These are phyloP conservation scores for Saccharomycopsis synnaedendra DNA, from an alignment of 805 yeast genomes.

Conservation along the genomic window DNA sequence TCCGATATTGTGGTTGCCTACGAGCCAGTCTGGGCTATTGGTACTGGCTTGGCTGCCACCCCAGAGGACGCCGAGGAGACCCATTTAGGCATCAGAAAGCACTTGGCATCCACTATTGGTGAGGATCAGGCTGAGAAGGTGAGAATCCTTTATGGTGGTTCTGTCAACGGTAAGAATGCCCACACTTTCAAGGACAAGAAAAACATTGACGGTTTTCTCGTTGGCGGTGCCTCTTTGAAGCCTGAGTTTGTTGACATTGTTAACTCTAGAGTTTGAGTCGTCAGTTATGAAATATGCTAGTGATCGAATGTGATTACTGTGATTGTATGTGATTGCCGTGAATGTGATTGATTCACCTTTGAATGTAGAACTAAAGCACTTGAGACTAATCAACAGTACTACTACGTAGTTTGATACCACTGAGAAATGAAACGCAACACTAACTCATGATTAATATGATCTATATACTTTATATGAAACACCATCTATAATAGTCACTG, in stretches of 20 bases:
- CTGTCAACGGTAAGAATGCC: slow-evolving; percentile 93
- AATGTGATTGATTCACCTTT: neutral
- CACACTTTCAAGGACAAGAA: slow-evolving; percentile 79
- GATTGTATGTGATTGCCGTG: neutral
- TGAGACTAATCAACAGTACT: no score
- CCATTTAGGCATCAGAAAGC: slow-evolving; percentile 80
- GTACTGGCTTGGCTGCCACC: slow-evolving; percentile 98
- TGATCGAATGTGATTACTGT: neutral
- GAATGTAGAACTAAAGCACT: no score
- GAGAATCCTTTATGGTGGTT: slow-evolving; percentile 97
- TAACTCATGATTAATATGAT: no score
- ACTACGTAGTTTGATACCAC: no score
- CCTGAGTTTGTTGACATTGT: slow-evolving; percentile 95
- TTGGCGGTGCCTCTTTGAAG: slow-evolving; percentile 98
- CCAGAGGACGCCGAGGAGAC: slow-evolving; percentile 96
- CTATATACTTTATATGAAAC: no score
- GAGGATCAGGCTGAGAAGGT: slow-evolving; percentile 60
- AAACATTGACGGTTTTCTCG: slow-evolving; percentile 97
- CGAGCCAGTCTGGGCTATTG: slow-evolving; percentile 99
- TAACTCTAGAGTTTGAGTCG: slow-evolving; percentile 67
- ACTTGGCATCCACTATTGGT: slow-evolving; percentile 69
- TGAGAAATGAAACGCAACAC: no score
- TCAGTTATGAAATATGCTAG: neutral
- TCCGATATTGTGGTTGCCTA: slow-evolving; percentile 86
- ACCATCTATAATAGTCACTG: no score